Evolutionary conservation across 225 moss, liverwort and hornwort species (phyloP).

Genomic region (Rhytidiadelphus loreus): DNA sequence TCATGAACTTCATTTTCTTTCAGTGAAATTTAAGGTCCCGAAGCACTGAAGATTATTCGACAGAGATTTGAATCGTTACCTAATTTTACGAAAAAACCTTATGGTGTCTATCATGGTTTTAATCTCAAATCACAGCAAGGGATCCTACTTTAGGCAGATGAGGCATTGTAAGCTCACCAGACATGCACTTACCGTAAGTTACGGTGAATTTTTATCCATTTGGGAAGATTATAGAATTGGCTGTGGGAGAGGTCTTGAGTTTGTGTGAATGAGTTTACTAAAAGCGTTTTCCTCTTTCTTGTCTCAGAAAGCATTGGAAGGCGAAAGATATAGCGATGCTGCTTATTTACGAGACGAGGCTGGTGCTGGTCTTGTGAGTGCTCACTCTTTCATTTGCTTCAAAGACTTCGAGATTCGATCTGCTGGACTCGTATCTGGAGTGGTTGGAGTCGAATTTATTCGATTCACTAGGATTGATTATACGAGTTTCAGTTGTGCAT

Average conservation of each 20-base stretch:
- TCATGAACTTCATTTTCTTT: not conserved
- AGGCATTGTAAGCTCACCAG: not conserved
- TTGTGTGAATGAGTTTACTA: not conserved
- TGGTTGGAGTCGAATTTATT: not conserved
- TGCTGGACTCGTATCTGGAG: not conserved
- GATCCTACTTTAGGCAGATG: not conserved
- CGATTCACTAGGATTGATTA: not conserved
- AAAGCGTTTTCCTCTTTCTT: not conserved
- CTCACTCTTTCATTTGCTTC: not conserved
- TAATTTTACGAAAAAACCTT: not conserved
- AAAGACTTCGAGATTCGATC: not conserved
- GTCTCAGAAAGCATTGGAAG: slow-evolving; percentile 55
- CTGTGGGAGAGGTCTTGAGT: not conserved
- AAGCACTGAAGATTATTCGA: not conserved
- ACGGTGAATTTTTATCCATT: not conserved
- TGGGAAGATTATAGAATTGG: not conserved
- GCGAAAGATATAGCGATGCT: slow-evolving; percentile 79
- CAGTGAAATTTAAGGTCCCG: not conserved
- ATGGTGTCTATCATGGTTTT: not conserved
- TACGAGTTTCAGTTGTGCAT: not conserved
- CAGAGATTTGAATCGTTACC: not conserved
- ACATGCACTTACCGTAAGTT: not conserved
- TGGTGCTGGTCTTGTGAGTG: slow-evolving; percentile 77
- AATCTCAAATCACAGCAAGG: not conserved
- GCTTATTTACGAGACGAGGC: slow-evolving; percentile 68